A percentile compares a stretch with the other conserved stretches of the same genome.
These are phyloP conservation scores for Tolypocladium guangdongense DNA, from an alignment of 2,329 filamentous ascomycete genomes.

Conservation along the genomic window DNA sequence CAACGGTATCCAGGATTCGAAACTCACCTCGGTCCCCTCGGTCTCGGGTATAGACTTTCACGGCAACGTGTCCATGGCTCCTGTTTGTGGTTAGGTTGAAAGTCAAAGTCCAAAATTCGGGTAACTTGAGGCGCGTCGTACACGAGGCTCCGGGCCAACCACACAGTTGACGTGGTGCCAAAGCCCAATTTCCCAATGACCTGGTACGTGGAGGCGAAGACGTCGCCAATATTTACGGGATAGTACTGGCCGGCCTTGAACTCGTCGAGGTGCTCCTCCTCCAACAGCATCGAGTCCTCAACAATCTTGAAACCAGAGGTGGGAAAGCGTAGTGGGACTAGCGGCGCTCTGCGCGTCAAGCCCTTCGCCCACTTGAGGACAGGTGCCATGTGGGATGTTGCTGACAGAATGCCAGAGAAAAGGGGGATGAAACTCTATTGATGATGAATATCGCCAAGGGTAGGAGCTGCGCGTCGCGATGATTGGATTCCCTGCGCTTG, in stretches of 20 bases:
- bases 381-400: neutral
- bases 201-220: conserved; percentile 10
- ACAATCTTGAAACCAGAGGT: conserved; percentile 4
- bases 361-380: neutral
- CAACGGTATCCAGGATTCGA: conserved; percentile 7
- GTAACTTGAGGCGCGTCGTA: neutral
- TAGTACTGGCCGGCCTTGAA: conserved; percentile 9
- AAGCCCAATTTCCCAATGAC: conserved; percentile 11
- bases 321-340: conserved; percentile 2
- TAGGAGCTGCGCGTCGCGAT: no score
- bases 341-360: neutral
- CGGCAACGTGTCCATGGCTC: neutral
- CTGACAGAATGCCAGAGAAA: no score
- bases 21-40: conserved; percentile 8
- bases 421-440: no score
- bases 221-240: conserved; percentile 10
- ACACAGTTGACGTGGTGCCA: conserved; percentile 12
- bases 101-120: no score
- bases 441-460: no score
- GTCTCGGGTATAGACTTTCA: conserved; percentile 11
- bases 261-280: conserved; percentile 10
- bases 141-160: conserved; percentile 12
- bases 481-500: no score
- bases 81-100: no score
- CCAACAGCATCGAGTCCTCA: conserved; percentile 2